Evolutionary conservation across 78 protist species (phyloP).

Genomic region (Dictyostelium firmibasis): DNA sequence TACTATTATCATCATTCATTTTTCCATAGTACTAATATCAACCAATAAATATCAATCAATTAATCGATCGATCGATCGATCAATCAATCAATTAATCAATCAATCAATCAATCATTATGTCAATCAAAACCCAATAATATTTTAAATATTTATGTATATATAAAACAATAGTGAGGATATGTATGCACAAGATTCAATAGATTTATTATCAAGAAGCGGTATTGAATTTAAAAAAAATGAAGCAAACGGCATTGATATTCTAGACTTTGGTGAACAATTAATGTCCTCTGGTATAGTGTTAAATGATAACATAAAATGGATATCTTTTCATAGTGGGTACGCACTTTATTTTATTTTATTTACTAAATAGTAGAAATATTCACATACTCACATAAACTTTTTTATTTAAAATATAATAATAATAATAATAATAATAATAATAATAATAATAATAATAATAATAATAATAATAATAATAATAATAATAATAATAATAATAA

Average conservation of each 20-base stretch:
- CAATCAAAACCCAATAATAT: not conserved
- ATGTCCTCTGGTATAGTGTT: slow-evolving; percentile 92
- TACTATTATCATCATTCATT: no score
- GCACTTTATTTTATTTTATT: not conserved
- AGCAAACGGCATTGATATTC: slow-evolving; percentile 90
- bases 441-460: no score
- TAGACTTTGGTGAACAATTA: slow-evolving; percentile 92
- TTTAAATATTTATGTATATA: not conserved
- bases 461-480: no score
- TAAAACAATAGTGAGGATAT: slow-evolving; percentile 83
- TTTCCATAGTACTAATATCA: no score
- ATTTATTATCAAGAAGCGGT: slow-evolving; percentile 95
- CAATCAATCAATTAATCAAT: no score
- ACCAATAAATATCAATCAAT: no score
- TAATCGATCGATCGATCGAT: no score
- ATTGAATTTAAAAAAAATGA: slow-evolving; percentile 92
- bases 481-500: no score
- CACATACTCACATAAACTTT: not conserved
- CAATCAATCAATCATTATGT: not conserved
- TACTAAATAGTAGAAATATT: not conserved
- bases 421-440: no score
- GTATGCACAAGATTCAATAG: slow-evolving; percentile 97
- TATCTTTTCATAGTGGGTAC: slow-evolving; percentile 93
- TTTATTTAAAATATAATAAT: no score
- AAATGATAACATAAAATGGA: slow-evolving; percentile 87